A percentile compares a stretch with the other conserved stretches of the same genome.
These are phyloP conservation scores for Fusarium brevicatenulatum DNA, from an alignment of 2,329 filamentous ascomycete species.

Conservation along the genomic window DNA sequence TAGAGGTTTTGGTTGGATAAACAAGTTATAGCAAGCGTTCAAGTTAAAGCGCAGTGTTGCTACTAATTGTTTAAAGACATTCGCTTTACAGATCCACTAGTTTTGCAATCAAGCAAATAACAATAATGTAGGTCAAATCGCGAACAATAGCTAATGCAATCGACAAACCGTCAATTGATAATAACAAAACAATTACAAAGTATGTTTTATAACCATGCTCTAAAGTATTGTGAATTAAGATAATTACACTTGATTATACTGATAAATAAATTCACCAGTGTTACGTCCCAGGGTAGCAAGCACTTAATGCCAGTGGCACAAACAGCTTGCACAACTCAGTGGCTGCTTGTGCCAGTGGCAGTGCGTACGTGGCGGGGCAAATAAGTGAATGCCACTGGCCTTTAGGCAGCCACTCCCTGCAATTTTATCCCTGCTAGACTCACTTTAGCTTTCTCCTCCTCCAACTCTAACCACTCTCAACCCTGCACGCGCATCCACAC, in stretches of 20 bases:
- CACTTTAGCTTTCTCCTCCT: neutral
- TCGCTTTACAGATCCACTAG: too few relatives aligned
- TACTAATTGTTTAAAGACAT: rapidly evolving
- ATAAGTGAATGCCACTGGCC: neutral
- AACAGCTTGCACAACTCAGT: rapidly evolving
- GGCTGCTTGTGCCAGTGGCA: neutral
- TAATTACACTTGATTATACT: neutral
- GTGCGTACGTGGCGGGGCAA: neutral
- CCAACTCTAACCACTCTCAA: neutral
- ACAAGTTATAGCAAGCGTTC: too few relatives aligned
- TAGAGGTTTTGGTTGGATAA: neutral
- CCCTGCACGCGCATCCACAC: neutral
- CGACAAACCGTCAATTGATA: rapidly evolving
- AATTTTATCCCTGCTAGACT: neutral
- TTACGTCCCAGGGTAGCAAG: neutral
- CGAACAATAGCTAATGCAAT: neutral
- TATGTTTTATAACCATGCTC: too few relatives aligned
- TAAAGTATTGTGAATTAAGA: rapidly evolving
- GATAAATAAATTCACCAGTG: too few relatives aligned
- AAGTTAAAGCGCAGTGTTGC: too few relatives aligned
- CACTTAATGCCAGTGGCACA: neutral
- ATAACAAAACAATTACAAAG: rapidly evolving
- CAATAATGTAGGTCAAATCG: rapidly evolving
- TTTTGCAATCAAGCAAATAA: neutral
- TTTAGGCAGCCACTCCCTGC: neutral